Evolutionary conservation across 2,329 filamentous ascomycete species (phyloP).

Genomic region (Colletotrichum sp.): DNA sequence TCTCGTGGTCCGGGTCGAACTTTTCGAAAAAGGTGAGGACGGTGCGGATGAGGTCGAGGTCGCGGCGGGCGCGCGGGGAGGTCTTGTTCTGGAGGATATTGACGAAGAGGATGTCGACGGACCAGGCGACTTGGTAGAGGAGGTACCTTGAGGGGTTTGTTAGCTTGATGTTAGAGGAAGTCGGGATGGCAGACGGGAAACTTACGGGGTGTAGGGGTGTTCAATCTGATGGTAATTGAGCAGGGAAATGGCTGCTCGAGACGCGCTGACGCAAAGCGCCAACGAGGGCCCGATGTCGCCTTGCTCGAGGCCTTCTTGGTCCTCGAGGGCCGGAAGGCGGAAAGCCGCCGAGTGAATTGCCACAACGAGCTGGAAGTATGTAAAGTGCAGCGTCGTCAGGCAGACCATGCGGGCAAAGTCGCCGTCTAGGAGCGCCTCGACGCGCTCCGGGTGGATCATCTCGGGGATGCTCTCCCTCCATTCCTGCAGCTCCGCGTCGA

Average conservation of each 20-base stretch:
- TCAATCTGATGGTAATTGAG: conserved; percentile 12
- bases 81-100: conserved; percentile 14
- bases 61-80: conserved; percentile 1
- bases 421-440: conserved; percentile 3
- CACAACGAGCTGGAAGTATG: conserved; percentile 16
- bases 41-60: conserved; percentile 15
- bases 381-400: conserved; percentile 13
- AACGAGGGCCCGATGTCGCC: neutral
- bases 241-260: conserved; percentile 12
- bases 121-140: conserved; percentile 10
- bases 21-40: conserved; percentile 15
- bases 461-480: conserved; percentile 15
- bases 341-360: conserved; percentile 14
- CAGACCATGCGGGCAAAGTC: conserved; percentile 4
- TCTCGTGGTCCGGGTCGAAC: conserved; percentile 1
- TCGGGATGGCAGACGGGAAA: neutral
- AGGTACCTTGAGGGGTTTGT: neutral
- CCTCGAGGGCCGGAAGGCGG: neutral
- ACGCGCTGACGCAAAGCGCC: conserved; percentile 5
- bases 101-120: conserved; percentile 14
- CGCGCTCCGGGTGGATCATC: conserved; percentile 15
- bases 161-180: fast-evolving
- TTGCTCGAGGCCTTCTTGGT: conserved; percentile 1
- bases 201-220: conserved; percentile 10
- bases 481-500: conserved; percentile 12